Evolutionary conservation across 768 basidiomycete genomes (phyloP), one percentile per base, ranked within the genome.

Genomic region (Hygrocybe coccinea): DNA sequence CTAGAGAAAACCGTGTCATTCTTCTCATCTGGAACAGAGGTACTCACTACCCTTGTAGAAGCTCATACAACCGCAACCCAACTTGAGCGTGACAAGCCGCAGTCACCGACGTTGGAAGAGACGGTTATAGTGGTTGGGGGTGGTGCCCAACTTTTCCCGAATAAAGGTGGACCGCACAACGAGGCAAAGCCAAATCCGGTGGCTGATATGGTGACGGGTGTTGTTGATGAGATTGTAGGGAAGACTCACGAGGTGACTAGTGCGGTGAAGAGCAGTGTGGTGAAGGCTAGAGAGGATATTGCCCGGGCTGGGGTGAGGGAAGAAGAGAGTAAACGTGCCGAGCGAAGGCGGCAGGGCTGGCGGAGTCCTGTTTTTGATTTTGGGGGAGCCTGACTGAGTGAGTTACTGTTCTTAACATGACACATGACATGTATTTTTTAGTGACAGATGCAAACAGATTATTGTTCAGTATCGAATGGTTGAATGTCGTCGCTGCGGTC

Each of bases 171-270:
- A 8, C 62, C 69, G 0, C 67, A 78, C 54, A 75, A 73, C 50
- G 76, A 78, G 29, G 74, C 77, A 24, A 74, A 76, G 21, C 55
- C 58, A 52, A 61, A 59, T 44, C 67, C 73, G 46, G 74, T 74
- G 3, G 79, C 74, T 36, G 79, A 76, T 17, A 77, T 80, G 0
- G 84, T 82, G 39, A 80, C 79, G 1, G 86, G 83, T 29, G 80
- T 79, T 21, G 83, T 81, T 34, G 81, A 82, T 5, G 83, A 81
- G 2, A 80, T 81, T 2, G 81, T 79, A 0, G 84, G 82, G 9
- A 62, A 46, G 17, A 62, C 62, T 5, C 63, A 65, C 9, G 57
- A 61, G 43, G 61, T 52, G 17, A 59, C 57, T 10, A 56, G 1
- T 59, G 52, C 9, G 59, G 60, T 54, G 57, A 61, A n/a, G 54